Evolutionary conservation across 2,329 filamentous ascomycete species (phyloP), one percentile per base, ranked within the genome.

Genomic region (Arthrinium puccinioides): DNA sequence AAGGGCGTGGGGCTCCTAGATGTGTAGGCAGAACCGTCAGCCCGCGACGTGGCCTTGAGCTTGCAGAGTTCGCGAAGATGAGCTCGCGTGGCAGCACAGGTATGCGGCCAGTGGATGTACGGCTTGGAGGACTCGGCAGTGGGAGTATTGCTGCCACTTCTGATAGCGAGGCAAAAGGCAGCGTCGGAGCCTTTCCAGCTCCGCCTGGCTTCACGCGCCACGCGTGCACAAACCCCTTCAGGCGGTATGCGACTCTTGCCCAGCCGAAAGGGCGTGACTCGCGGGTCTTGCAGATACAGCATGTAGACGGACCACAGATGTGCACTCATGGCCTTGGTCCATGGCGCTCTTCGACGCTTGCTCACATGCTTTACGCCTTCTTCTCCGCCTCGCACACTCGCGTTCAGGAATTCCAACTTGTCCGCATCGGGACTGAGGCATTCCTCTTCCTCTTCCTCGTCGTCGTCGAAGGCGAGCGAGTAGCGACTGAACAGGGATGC

Each of bases 231-330:
- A 9, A 83, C 78, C 13, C 79, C 79, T 29, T 77, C 67, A 4
- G 79, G 79, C 7, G 79, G 79, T 19, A 83, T 71, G 39, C 72
- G 70, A 50, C 74, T 78, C 49, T 77, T 79, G 42, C 76, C 72
- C 38, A 80, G 67, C 36, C 75, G 70, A 43, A 84, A 76, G 0
- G 79, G 79, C 1, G 79, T 84, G 3, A 82, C 76, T 33, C 75
- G 77, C 31, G 79, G 78, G 47, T 84, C 79, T 52, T 80, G 74
- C 27, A 83, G 61, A 48, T 83, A 84, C 36, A 79, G 61, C 40
- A 73, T 61, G 51, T 82, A 84, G 1, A 74, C 80, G 5, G 73
- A 68, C 79, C 79, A 84, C 9, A 84, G 58, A 48, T 84, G 79
- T 10, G 72, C 63, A 57, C 67, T 77, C 76, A 83, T 82, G 14